A percentile compares a stretch with the other conserved stretches of the same genome.
Conservation (phyloP, 1,284 basidiomycete species). For the Rhodotorula sp. region DNA sequence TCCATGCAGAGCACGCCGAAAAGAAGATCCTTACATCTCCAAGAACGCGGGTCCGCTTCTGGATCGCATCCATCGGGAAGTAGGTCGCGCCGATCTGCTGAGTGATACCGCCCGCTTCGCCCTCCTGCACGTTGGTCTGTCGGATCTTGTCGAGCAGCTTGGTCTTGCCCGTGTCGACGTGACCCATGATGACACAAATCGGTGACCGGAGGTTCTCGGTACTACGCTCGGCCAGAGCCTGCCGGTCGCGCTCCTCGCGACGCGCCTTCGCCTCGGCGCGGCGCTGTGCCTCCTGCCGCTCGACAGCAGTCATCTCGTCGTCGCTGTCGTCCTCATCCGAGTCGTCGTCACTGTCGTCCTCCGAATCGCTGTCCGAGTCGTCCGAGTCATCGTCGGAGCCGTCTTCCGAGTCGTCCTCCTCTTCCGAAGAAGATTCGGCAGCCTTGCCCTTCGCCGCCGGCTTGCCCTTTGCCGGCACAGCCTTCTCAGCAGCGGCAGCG, state of each 20-base stretch:
- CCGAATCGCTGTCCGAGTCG: constrained; percentile 53
- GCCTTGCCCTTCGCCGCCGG: constrained; percentile 19
- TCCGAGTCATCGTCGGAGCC: constrained; percentile 50
- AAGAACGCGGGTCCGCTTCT: constrained; percentile 85
- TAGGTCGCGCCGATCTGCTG: constrained; percentile 99
- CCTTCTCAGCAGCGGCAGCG: constrained; percentile 20
- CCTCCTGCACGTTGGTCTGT: constrained; percentile 99
- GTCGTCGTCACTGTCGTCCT: constrained; percentile 54
- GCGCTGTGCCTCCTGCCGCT: constrained; percentile 65
- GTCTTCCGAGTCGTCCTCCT: constrained; percentile 48
- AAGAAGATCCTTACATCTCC: constrained; percentile 59
- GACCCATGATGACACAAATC: constrained; percentile 98
- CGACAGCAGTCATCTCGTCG: constrained; percentile 48
- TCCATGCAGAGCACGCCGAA: background rate
- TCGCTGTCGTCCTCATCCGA: constrained; percentile 51
- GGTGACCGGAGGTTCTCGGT: constrained; percentile 92
- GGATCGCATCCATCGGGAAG: constrained; percentile 96
- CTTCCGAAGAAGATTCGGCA: constrained; percentile 41
- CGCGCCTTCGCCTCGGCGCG: constrained; percentile 83
- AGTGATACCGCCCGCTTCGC: constrained; percentile 99
- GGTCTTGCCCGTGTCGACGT: constrained; percentile 99
- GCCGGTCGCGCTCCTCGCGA: constrained; percentile 76
- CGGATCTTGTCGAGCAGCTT: constrained; percentile 99
- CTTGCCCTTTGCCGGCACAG: constrained; percentile 16
- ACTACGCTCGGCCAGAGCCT: constrained; percentile 78